These are phyloP conservation scores for Chlorella ohadii DNA, from an alignment of 139 green algal genomes.

Conservation along the genomic window DNA sequence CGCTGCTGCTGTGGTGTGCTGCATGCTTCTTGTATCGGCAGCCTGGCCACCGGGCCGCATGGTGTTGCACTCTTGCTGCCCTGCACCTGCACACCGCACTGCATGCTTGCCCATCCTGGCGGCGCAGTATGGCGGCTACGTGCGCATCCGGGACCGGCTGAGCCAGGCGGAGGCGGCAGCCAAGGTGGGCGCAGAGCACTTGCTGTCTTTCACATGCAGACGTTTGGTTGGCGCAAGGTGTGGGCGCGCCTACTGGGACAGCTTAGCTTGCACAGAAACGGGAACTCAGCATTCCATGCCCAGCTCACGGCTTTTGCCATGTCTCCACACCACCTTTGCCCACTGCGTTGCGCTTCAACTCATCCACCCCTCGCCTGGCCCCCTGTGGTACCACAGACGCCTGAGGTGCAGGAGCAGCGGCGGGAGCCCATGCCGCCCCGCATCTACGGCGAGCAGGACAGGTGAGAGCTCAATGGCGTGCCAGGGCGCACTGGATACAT, in stretches of 20 bases:
- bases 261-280: too few species aligned
- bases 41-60: too few species aligned
- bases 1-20: neutral
- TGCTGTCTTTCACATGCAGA: neutral
- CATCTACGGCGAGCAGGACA: constrained; percentile 19
- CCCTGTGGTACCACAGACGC: neutral
- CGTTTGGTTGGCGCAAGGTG: too few species aligned
- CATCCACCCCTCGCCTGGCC: neutral
- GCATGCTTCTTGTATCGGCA: too few species aligned
- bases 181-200: neutral
- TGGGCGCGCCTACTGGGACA: too few species aligned
- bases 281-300: too few species aligned
- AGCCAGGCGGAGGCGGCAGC: neutral
- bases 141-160: constrained; percentile 15
- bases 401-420: neutral
- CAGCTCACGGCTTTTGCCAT: too few species aligned
- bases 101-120: too few species aligned
- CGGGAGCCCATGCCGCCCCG: neutral
- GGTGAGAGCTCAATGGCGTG: too few species aligned
- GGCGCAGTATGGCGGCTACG: constrained; percentile 6
- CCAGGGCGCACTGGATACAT: too few species aligned
- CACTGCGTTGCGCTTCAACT: neutral
- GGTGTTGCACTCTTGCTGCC: neutral
- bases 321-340: neutral
- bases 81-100: neutral